phyloP scores from a whole-genome alignment of 2,329 filamentous ascomycete species.

The Hypoxylon sp. region DNA sequence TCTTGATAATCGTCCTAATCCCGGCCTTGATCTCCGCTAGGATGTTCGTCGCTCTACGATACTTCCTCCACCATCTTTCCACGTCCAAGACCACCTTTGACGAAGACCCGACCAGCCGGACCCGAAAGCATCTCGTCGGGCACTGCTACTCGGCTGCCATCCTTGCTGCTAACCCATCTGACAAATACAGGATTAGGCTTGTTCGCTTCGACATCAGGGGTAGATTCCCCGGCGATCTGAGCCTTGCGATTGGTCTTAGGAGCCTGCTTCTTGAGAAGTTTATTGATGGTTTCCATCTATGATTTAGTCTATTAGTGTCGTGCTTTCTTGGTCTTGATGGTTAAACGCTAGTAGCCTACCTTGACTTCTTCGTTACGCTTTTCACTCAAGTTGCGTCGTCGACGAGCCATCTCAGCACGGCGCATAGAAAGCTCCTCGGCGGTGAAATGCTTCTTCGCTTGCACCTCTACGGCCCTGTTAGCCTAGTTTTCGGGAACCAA shows the following conservation, averaged over 20 bases:
- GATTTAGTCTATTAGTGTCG: conserved; percentile 26
- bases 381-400: conserved; percentile 73
- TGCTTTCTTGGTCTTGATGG: neutral
- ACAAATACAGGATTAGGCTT: conserved; percentile 74
- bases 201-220: conserved; percentile 62
- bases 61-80: conserved; percentile 71
- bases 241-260: conserved; percentile 77
- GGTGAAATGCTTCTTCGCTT: conserved; percentile 74
- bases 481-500: conserved; percentile 2
- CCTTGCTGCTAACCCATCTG: conserved; percentile 78
- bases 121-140: conserved; percentile 77
- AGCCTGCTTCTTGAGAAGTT: conserved; percentile 87
- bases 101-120: conserved; percentile 74
- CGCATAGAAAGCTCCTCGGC: conserved; percentile 74
- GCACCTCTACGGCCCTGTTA: conserved; percentile 66
- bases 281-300: conserved; percentile 92
- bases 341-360: conserved; percentile 55
- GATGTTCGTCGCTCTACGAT: conserved; percentile 55
- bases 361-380: conserved; percentile 76
- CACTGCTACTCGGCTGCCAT: conserved; percentile 74
- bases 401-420: conserved; percentile 73
- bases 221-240: conserved; percentile 63
- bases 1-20: neutral
- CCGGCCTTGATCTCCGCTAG: neutral
- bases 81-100: conserved; percentile 52